Base-by-base conservation (phyloP, 768 basidiomycete genomes). In the Boletus patriciae region DNA sequence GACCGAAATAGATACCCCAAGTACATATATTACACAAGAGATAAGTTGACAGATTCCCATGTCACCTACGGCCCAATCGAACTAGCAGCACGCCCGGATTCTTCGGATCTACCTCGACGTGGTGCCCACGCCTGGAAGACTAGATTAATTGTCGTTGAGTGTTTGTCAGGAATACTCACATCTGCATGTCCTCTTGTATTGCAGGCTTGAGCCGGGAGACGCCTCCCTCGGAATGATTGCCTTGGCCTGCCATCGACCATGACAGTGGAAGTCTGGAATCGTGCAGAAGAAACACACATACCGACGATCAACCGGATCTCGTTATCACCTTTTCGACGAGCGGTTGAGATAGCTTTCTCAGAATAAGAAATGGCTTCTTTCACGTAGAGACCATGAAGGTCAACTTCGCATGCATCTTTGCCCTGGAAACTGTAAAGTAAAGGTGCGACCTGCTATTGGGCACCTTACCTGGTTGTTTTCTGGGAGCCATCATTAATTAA, bases 331-430 rank as follows among this genome's bases (percentile, higher is more conserved):
- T 80, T 73, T 34, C 63, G 70, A 51, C 85, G 85, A 12, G 90
- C 92, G 25, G 80, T 70, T 60, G 81, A 67, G 36, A 97, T 81
- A 11, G 90, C 88, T 18, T 71, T 62, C 65, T 97, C 89, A 0
- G 89, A 84, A 55, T 81, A 81, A 40, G 79, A 70, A 51, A 96
- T 85, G 15, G 94, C 92, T 73, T 98, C 96, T 66, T 92, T 92
- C 55, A 96, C 94, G 70, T 89, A 95, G 5, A 98, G 78, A 9
- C 93, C 93, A 69, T 98, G 95, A 41, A 98, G 76, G 73, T 98
- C 96, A 46, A 97, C 77, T 70, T 93, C 86, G 3, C 85, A 85
- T 3, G 80, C 77, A 52, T 78, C 70, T 44, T 82, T 87, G 59
- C 87, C 82, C 83, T 87, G 62, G 29, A 52, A 50, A 21, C 3